A percentile compares a stretch with the other conserved stretches of the same genome.
Conservation (phyloP, 805 yeast genomes). For the Tetrapisispora namnaoensis region DNA sequence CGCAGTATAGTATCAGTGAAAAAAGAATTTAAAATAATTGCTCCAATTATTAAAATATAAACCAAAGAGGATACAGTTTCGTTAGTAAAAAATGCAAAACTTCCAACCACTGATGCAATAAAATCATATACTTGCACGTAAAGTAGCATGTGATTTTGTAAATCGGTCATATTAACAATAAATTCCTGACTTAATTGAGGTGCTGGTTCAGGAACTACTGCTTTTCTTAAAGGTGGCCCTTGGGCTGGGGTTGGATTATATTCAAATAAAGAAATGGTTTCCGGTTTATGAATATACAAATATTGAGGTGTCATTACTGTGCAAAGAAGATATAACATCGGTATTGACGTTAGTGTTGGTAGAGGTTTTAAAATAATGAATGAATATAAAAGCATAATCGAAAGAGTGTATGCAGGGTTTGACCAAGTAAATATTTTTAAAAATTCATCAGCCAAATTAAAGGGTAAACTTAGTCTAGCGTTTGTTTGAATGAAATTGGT, state of each 20-base stretch:
- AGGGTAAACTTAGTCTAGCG: conserved; percentile 52
- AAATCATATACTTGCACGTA: conserved; percentile 58
- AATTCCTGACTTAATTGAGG: conserved; percentile 75
- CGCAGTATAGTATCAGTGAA: conserved; percentile 22
- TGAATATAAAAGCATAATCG: conserved; percentile 41
- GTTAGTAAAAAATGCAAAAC: conserved; percentile 55
- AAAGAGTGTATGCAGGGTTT: conserved; percentile 51
- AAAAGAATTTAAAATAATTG: conserved; percentile 25
- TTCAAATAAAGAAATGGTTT: conserved; percentile 27
- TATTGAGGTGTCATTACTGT: conserved; percentile 63
- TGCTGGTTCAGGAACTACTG: conserved; percentile 55
- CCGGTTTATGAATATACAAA: conserved; percentile 53
- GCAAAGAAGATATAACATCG: conserved; percentile 43
- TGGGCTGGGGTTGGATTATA: conserved; percentile 38
- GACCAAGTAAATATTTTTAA: conserved; percentile 54
- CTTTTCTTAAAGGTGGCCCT: conserved; percentile 41
- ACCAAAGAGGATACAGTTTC: conserved; percentile 48
- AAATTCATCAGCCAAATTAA: conserved; percentile 48
- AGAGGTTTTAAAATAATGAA: conserved; percentile 53
- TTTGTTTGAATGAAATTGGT: conserved; percentile 54
- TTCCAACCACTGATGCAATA: conserved; percentile 37
- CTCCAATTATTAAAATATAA: conserved; percentile 33
- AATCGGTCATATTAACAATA: conserved; percentile 65
- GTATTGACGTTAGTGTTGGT: conserved; percentile 40
- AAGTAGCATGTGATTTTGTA: conserved; percentile 68